Conservation (phyloP, 2,329 filamentous ascomycete genomes). For the Talaromyces sp. region DNA sequence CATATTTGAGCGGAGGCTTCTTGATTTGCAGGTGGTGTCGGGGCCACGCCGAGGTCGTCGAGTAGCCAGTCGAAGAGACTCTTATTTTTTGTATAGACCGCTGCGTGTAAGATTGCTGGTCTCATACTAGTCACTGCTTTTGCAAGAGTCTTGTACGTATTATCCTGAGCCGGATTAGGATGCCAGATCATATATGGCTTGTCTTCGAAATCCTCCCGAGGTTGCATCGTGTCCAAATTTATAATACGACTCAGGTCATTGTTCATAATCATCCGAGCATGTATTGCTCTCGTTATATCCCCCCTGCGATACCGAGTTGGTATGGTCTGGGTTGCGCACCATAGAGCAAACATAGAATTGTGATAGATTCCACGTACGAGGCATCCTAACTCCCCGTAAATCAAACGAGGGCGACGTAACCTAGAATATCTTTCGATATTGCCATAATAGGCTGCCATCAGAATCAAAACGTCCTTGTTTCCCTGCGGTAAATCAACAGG, state of each 20-base stretch:
- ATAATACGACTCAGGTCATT: not conserved
- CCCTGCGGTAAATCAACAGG: slow-evolving; percentile 35
- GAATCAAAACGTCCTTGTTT: slow-evolving; percentile 40
- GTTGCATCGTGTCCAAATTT: slow-evolving; percentile 1
- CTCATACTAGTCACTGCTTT: not conserved
- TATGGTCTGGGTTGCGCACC: slow-evolving; percentile 23
- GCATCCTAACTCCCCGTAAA: slow-evolving; percentile 27
- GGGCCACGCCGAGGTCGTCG: not conserved
- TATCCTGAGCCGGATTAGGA: not conserved
- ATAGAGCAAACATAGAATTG: slow-evolving; percentile 36
- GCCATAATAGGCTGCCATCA: slow-evolving; percentile 37
- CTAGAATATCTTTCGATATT: slow-evolving; percentile 41
- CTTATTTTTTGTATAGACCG: not conserved
- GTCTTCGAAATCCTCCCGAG: not conserved
- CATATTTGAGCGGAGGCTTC: not conserved
- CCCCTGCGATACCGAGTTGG: not conserved
- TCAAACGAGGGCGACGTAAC: slow-evolving; percentile 28
- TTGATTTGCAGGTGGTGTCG: not conserved
- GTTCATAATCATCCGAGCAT: slow-evolving; percentile 6
- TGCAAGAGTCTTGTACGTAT: not conserved
- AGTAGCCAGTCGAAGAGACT: not conserved
- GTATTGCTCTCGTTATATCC: not conserved
- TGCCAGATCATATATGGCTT: not conserved
- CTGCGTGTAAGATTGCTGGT: not conserved
- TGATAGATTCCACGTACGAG: slow-evolving; percentile 39